Evolutionary conservation across 139 green algal genomes (phyloP).

Genomic region (Chlamydomonas eustigma): DNA sequence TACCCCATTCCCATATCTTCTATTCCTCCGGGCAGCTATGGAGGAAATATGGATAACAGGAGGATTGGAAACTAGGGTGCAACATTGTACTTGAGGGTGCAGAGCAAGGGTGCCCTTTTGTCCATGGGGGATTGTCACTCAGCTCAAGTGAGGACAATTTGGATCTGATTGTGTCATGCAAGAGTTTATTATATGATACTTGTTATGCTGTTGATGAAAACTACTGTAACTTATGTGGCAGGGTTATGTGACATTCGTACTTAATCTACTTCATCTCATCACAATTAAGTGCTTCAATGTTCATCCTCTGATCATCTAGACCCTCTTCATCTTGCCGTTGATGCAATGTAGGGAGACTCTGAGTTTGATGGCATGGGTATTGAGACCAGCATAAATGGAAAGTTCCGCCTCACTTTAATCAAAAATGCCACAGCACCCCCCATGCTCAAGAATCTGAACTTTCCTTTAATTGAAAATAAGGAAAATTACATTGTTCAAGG

Average conservation of each 20-base stretch:
- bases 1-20: constrained; percentile 35
- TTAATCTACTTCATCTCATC: neutral
- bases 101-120: constrained; percentile 15
- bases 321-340: constrained; percentile 47
- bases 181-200: neutral
- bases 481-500: constrained; percentile 61
- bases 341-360: constrained; percentile 45
- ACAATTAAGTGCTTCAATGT: too few species aligned
- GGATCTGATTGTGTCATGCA: neutral
- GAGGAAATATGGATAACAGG: constrained; percentile 66
- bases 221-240: neutral
- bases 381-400: constrained; percentile 60
- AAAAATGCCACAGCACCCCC: constrained; percentile 30
- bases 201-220: neutral
- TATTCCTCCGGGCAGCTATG: constrained; percentile 36
- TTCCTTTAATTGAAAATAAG: constrained; percentile 52
- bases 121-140: constrained; percentile 2
- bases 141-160: neutral
- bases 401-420: constrained; percentile 61
- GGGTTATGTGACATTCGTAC: neutral
- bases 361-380: constrained; percentile 63
- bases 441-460: constrained; percentile 31
- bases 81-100: constrained; percentile 63
- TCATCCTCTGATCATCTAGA: too few species aligned
- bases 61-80: constrained; percentile 50